These are phyloP conservation scores for Sugiyamaella qingdaonensis DNA, from an alignment of 805 yeast species.

Conservation along the genomic window DNA sequence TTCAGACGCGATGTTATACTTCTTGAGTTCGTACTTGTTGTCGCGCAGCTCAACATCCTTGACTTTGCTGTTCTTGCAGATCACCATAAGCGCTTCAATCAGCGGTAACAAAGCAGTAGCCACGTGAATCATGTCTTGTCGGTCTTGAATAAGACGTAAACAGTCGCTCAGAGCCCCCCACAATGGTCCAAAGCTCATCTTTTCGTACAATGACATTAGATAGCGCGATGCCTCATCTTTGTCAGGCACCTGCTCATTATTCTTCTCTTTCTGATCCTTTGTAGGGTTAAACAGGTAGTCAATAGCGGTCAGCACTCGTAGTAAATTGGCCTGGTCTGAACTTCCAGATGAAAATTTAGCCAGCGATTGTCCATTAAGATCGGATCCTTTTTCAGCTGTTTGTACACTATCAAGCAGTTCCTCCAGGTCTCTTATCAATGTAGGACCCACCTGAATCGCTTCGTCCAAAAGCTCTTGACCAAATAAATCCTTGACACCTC, in stretches of 20 bases:
- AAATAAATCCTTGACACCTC: constrained; percentile 59
- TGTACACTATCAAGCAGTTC: constrained; percentile 45
- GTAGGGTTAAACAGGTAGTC: constrained; percentile 68
- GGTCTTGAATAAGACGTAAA: constrained; percentile 57
- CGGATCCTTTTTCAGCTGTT: constrained; percentile 37
- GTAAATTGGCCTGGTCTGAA: constrained; percentile 84
- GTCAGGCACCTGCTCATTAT: constrained; percentile 17
- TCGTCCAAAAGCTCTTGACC: constrained; percentile 60
- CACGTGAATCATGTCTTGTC: constrained; percentile 52
- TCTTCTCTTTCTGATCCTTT: constrained; percentile 20
- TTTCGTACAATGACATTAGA: constrained; percentile 47
- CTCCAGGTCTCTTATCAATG: constrained; percentile 52
- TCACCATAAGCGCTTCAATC: constrained; percentile 91
- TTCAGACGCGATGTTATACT: constrained; percentile 64
- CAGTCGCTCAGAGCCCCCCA: constrained; percentile 85
- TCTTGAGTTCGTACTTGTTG: constrained; percentile 53
- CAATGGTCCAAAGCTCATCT: constrained; percentile 65
- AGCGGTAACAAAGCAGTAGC: constrained; percentile 81
- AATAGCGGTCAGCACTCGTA: constrained; percentile 80
- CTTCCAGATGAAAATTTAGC: constrained; percentile 70
- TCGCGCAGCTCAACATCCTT: constrained; percentile 53
- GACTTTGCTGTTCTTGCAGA: constrained; percentile 80
- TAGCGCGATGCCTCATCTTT: constrained; percentile 20
- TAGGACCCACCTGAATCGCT: constrained; percentile 57
- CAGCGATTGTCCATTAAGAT: constrained; percentile 52